Evolutionary conservation across 169 alveolate genomes (phyloP).

Genomic region (Cryptosporidium meleagridis): DNA sequence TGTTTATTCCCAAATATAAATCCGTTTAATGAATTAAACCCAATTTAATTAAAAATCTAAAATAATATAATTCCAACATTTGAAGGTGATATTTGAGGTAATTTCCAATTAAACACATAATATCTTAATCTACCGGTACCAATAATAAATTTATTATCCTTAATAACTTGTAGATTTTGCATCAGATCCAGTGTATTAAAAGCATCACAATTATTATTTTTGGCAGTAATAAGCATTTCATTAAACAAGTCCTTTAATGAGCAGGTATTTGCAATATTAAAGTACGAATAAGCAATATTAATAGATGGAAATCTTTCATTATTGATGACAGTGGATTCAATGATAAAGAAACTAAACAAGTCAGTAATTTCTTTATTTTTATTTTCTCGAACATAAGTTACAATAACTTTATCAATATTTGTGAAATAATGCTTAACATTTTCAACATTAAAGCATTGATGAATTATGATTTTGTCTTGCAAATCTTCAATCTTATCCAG

Average conservation of each 20-base stretch:
- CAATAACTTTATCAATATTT: conserved; percentile 90
- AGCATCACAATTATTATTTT: conserved; percentile 92
- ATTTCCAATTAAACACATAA: conserved; percentile 95
- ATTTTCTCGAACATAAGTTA: conserved; percentile 91
- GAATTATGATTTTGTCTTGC: conserved; percentile 81
- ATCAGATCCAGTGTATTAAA: conserved; percentile 96
- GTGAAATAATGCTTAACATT: conserved; percentile 92
- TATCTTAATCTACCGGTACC: conserved; percentile 98
- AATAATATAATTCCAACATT: conserved; percentile 21
- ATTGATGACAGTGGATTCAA: conserved; percentile 92
- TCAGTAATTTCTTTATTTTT: conserved; percentile 89
- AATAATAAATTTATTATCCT: conserved; percentile 91
- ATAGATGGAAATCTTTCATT: conserved; percentile 84
- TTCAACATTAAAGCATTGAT: conserved; percentile 86
- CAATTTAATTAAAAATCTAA: neutral
- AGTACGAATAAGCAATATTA: conserved; percentile 92
- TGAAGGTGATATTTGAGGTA: conserved; percentile 77
- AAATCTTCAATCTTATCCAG: conserved; percentile 11
- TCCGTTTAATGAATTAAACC: neutral
- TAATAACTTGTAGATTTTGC: conserved; percentile 91
- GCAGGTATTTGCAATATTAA: conserved; percentile 86
- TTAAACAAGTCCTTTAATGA: conserved; percentile 69
- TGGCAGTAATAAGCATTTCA: conserved; percentile 93
- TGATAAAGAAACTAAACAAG: conserved; percentile 90
- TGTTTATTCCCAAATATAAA: conserved; percentile 31